Evolutionary conservation across 768 basidiomycete species (phyloP).

Genomic region (Amanita molliuscula): DNA sequence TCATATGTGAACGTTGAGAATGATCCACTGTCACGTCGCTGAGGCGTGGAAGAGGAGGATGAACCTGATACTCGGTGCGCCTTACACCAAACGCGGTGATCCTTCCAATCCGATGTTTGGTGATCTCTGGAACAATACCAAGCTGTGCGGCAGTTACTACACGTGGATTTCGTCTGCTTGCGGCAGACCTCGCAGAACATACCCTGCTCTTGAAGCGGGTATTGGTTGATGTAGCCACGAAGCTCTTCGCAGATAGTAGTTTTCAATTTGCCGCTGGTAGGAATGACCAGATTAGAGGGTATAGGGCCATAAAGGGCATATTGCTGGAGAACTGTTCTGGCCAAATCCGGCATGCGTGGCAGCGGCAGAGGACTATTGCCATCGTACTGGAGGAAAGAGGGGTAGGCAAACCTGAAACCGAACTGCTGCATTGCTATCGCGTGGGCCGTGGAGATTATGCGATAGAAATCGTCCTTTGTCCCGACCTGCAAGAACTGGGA

Average conservation of each 20-base stretch:
- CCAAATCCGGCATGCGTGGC: not conserved
- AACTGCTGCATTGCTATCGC: constrained; percentile 2
- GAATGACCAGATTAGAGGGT: not conserved
- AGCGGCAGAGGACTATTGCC: not conserved
- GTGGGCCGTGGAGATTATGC: constrained; percentile 3
- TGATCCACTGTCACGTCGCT: no score
- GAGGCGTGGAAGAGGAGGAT: not conserved
- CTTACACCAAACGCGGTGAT: no score
- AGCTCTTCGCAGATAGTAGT: constrained; percentile 1
- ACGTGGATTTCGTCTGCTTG: no score
- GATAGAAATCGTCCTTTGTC: not conserved
- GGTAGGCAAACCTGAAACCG: no score
- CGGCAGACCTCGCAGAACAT: no score
- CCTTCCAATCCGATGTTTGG: no score
- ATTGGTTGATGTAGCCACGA: constrained; percentile 1
- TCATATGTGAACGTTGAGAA: no score
- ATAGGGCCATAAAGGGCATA: constrained; percentile 1
- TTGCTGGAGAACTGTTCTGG: constrained; percentile 2
- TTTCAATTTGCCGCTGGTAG: not conserved
- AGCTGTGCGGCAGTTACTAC: no score
- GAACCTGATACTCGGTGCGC: no score
- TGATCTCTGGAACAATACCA: no score
- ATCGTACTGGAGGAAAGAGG: constrained; percentile 3
- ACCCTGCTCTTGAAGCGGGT: no score
- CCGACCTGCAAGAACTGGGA: no score